Conservation (phyloP, 2,329 filamentous ascomycete genomes). For the Botrytis galanthina region DNA sequence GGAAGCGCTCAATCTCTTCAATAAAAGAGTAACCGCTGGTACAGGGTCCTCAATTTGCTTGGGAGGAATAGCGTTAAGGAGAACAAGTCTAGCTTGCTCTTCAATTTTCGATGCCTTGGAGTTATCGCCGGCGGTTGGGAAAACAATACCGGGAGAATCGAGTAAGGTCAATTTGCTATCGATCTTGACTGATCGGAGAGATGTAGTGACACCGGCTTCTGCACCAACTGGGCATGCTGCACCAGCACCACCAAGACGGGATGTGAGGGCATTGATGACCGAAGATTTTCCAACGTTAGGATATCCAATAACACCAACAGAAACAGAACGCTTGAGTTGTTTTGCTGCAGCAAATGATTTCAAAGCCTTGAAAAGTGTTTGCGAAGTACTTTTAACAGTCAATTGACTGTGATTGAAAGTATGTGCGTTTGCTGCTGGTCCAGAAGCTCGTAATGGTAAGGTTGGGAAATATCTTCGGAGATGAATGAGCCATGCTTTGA, state of each 20-base stretch:
- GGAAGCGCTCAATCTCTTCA: conserved; percentile 73
- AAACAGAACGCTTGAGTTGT: conserved; percentile 84
- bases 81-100: conserved; percentile 78
- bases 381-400: conserved; percentile 80
- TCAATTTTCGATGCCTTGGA: conserved; percentile 59
- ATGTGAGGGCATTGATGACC: conserved; percentile 88
- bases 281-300: conserved; percentile 96
- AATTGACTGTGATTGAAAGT: conserved; percentile 91
- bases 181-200: conserved; percentile 84
- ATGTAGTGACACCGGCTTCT: conserved; percentile 89
- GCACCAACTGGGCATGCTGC: conserved; percentile 83
- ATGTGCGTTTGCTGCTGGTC: conserved; percentile 78
- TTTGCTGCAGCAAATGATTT: conserved; percentile 83
- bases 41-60: conserved; percentile 93
- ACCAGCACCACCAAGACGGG: conserved; percentile 66
- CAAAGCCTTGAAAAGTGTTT: conserved; percentile 81
- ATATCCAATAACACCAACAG: conserved; percentile 91
- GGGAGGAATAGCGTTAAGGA: conserved; percentile 88
- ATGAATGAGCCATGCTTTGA: conserved; percentile 81
- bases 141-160: conserved; percentile 92
- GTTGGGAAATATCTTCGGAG: conserved; percentile 89
- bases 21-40: conserved; percentile 79
- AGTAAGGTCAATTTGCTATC: conserved; percentile 92
- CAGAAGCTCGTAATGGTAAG: conserved; percentile 81
- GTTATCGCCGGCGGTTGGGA: conserved; percentile 65